phyloP scores from a whole-genome alignment of 148 eudicot species.

The Rhododendron kiyosumense region DNA sequence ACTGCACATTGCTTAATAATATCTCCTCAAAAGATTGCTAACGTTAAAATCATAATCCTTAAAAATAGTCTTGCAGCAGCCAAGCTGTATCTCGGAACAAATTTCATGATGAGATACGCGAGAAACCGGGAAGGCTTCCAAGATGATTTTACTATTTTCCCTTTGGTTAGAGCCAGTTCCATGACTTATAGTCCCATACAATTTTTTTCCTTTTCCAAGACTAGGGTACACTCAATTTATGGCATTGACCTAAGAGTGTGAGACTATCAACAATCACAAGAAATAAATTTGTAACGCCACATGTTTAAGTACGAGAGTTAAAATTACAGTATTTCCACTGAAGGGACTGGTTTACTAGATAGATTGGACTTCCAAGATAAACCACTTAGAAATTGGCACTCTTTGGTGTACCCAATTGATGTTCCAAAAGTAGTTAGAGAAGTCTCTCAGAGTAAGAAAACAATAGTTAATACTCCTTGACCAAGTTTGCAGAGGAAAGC shows the following conservation, averaged over 20 bases:
- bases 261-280: not conserved
- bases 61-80: not conserved
- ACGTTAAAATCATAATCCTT: not conserved
- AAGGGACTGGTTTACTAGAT: not conserved
- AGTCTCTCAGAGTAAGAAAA: not conserved
- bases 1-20: not conserved
- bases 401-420: not conserved
- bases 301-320: not conserved
- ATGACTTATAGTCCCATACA: not conserved
- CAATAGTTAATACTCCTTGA: not conserved
- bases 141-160: not conserved
- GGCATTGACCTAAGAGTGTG: not conserved
- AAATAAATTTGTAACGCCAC: not conserved
- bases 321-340: not conserved
- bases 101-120: not conserved
- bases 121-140: not conserved
- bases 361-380: not conserved
- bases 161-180: not conserved
- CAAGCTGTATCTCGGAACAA: not conserved
- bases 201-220: not conserved
- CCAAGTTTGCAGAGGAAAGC: not conserved
- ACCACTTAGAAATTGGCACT: not conserved
- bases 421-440: not conserved
- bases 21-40: not conserved
- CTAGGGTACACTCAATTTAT: too few relatives aligned